phyloP scores from a whole-genome alignment of 257 asterid species.

The Primulina eburnea region DNA sequence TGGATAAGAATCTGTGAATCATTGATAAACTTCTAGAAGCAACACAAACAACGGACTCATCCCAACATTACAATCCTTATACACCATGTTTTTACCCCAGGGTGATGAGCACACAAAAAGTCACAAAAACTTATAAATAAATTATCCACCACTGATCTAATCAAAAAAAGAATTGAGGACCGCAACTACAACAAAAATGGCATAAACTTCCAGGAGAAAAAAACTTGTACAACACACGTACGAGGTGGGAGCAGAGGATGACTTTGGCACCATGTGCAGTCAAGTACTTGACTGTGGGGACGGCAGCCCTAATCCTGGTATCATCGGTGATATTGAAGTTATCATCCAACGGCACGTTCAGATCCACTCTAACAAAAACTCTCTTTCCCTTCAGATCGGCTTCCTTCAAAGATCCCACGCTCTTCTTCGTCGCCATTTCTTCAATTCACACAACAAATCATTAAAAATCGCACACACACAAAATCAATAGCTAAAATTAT shows the following conservation, averaged over 20 bases:
- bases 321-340: slow-evolving; percentile 78
- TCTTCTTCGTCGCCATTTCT: slow-evolving; percentile 80
- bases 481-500: not conserved
- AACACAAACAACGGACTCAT: not conserved
- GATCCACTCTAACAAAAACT: slow-evolving; percentile 81
- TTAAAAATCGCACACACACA: not conserved
- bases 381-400: slow-evolving; percentile 83
- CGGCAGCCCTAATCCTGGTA: slow-evolving; percentile 76
- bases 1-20: not conserved
- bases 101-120: not conserved
- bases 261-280: slow-evolving; percentile 52
- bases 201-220: not conserved
- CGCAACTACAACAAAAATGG: not conserved
- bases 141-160: slow-evolving; percentile 1
- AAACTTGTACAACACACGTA: slow-evolving; percentile 23
- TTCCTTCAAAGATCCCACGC: slow-evolving; percentile 75
- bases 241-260: slow-evolving; percentile 83
- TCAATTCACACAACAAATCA: slow-evolving; percentile 9
- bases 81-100: not conserved
- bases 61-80: not conserved
- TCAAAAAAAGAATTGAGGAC: not conserved
- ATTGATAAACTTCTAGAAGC: not conserved
- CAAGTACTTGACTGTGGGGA: slow-evolving; percentile 78
- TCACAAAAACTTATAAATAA: slow-evolving; percentile 10
- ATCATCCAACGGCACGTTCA: slow-evolving; percentile 88